Percentiles rank a stretch among this genome's conserved stretches.
These are phyloP conservation scores for Backusella liffmaniae DNA, from an alignment of 192 early-diverging fungal genomes.

Conservation along the genomic window DNA sequence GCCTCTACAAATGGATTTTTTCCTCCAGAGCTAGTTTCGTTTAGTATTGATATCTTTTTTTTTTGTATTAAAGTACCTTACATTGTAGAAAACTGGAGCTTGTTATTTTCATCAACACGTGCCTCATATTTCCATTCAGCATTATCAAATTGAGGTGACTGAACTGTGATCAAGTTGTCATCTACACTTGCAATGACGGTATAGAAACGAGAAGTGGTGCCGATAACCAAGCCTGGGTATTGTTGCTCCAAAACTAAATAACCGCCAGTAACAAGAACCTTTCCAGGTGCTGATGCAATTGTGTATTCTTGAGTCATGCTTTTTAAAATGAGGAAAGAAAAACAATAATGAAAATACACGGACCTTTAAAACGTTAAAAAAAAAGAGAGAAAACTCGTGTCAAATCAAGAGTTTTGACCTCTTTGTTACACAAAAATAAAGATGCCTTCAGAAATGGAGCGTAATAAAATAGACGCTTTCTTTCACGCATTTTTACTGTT, in stretches of 20 bases:
- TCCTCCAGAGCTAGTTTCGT: conserved; percentile 4
- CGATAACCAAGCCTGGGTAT: conserved; percentile 82
- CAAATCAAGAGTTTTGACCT: background rate
- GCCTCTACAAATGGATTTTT: conserved; percentile 70
- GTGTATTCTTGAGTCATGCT: conserved; percentile 4
- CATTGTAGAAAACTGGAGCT: conserved; percentile 42
- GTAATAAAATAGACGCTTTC: too few species aligned
- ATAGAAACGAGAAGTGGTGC: conserved; percentile 84
- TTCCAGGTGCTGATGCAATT: conserved; percentile 90
- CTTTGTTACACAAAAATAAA: background rate
- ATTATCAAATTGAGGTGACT: conserved; percentile 85
- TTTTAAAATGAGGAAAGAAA: background rate
- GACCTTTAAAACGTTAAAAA: background rate
- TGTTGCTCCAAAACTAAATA: conserved; percentile 88
- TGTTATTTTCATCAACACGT: conserved; percentile 5
- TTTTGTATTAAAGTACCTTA: background rate
- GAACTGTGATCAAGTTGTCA: conserved; percentile 51
- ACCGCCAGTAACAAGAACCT: conserved; percentile 90
- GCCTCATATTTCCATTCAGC: conserved; percentile 75
- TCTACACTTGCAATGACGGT: conserved; percentile 46
- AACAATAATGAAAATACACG: background rate
- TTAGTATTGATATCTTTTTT: background rate
- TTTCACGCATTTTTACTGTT: too few species aligned
- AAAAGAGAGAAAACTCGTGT: background rate
- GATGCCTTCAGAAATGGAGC: too few species aligned